Evolutionary conservation across 2,329 filamentous ascomycete genomes (phyloP), one percentile per base, ranked within the genome.

Genomic region (Calonectria naviculata): DNA sequence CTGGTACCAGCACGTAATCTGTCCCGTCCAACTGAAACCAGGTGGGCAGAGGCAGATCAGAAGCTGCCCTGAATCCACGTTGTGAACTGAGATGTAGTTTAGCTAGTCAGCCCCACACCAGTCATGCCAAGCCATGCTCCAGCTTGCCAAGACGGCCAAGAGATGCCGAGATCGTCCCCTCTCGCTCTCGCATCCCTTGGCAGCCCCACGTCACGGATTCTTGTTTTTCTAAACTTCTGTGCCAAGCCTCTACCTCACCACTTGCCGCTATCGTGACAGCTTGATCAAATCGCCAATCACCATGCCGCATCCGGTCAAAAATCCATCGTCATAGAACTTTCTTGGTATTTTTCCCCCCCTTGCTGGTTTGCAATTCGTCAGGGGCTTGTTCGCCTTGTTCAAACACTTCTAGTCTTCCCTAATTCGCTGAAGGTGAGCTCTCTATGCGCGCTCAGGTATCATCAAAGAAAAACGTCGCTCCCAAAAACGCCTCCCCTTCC

Each of bases 401-500:
- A 21, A 21, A 46, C 41, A 21, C 34, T 13, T 58, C 34, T 58
- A 58, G 21, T 58, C 52, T 38, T 36, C 52, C 52, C 21, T 58
- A 68, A 46, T 68, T 41, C 60, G 28, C 36, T 38, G 49, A 73
- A 75, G 36, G 67, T 77, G 75, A 78, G 70, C 75, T 70, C 71
- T 68, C 68, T 72, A 58, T 70, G 66, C 70, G 52, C 75, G 73
- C 76, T 78, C 76, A 78, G 76, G 76, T 78, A 78, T 78, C 76
- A 78, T 78, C 56, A 72, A 76, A 61, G 61, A 70, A 77, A 72
- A 70, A 44, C 52, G 67, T 67, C 70, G 60, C 69, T 71, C 71
- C 72, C 42, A 62, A 75, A 74, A 78, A 78, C 76, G 76, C 76
- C 28, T 56, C 58, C 67, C 46, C 28, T 67, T 66, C 34, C 31